A percentile compares a stretch with the other conserved stretches of the same genome.
Evolutionary conservation across 176 grass and related monocot genomes (phyloP).

Genomic region (Dactylis glomerata): DNA sequence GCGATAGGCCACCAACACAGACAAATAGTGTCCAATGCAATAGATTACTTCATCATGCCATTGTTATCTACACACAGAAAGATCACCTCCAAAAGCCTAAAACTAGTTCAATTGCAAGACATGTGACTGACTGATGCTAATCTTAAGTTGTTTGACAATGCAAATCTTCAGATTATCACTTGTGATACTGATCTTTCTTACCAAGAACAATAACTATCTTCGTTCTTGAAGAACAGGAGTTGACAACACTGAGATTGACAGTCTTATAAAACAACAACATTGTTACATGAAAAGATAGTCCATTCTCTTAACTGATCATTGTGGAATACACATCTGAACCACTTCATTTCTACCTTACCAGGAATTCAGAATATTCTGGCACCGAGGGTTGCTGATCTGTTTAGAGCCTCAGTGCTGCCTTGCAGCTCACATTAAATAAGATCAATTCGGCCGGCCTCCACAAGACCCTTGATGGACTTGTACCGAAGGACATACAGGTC

Average conservation of each 20-base stretch:
- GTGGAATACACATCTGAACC: background rate
- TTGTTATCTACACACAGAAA: background rate
- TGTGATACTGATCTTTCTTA: background rate
- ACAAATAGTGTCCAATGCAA: background rate
- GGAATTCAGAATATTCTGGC: slow-evolving; percentile 1
- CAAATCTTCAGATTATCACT: background rate
- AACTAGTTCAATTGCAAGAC: background rate
- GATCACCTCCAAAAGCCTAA: background rate
- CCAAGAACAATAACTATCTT: background rate
- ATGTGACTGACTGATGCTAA: background rate
- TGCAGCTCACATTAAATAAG: slow-evolving; percentile 53
- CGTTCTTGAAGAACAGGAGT: background rate
- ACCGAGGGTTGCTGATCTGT: background rate
- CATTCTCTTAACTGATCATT: background rate
- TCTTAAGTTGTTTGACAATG: background rate
- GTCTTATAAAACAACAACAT: background rate
- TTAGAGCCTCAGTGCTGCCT: background rate
- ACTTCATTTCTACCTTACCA: background rate
- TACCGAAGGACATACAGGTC: slow-evolving; percentile 92
- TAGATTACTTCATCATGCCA: background rate
- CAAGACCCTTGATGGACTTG: slow-evolving; percentile 85
- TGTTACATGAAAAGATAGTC: background rate
- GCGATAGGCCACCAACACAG: background rate
- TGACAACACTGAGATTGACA: background rate
- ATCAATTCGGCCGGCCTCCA: slow-evolving; percentile 55